Evolutionary conservation across 2,329 filamentous ascomycete genomes (phyloP), one percentile per base, ranked within the genome.

Genomic region (Cladosporium sp.): DNA sequence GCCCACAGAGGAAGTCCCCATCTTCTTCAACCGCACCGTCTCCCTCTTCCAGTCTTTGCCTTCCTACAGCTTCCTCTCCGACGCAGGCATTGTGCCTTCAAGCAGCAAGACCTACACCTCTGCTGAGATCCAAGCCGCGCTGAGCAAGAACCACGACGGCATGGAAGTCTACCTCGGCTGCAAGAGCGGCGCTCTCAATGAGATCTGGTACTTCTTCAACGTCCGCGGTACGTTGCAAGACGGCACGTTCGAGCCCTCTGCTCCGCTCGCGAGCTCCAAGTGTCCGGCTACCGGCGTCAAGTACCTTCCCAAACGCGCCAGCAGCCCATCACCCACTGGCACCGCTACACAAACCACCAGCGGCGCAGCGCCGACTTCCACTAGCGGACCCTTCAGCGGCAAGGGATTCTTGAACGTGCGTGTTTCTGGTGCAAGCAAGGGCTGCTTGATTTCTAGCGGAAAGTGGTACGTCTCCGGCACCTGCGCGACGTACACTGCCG

Each of bases 381-480:
- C 78, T 1, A 68, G 69, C n/a, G 68, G 66, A 3, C 80, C 85
- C 0, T 87, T 87, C 72, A 77, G 79, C n/a, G 88, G 88, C 1
- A 82, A 79, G 35, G 89, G 89, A 0, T 85, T 83, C 69, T 75
- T 91, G 49, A 83, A 88, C 63, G 87, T 89, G 3, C 72, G 81
- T 29, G 79, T 81, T 4, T 75, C 78, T 21, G 82, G 84, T 3
- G 73, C 72, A n/a, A 74, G 79, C 57, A 82, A 80, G 8, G 89
- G 89, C n/a, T 91, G 88, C 70, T 82, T 91, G 66, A 91, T 91
- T 73, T 84, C 84, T 64, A 81, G 78, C 11, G 89, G 89, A 0
- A 86, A 84, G 0, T 92, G 89, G 89, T 91, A 89, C 72, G 82
- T 83, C 0, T 83, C 81, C 1, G 88, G 89, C 2, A 89, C 88